Evolutionary conservation across 805 yeast species (phyloP).

Genomic region (Metschnikowia lachancei): DNA sequence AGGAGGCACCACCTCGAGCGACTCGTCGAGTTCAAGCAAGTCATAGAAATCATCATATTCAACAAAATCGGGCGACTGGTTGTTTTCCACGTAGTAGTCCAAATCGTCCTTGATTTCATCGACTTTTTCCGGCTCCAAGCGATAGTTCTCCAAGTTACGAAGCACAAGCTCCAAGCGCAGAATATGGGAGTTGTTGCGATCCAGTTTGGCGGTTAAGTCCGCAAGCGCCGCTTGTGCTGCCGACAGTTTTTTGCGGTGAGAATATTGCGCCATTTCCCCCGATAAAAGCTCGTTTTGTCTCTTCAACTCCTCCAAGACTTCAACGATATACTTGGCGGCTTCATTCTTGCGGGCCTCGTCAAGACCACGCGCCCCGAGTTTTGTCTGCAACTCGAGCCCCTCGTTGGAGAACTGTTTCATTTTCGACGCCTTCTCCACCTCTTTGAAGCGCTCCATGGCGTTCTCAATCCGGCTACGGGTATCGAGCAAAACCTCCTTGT

Average conservation of each 20-base stretch:
- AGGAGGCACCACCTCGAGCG: conserved; percentile 5
- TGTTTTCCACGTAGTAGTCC: conserved; percentile 88
- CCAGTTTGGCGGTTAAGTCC: conserved; percentile 60
- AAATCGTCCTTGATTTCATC: conserved; percentile 83
- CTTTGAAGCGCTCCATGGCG: conserved; percentile 95
- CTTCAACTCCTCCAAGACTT: conserved; percentile 73
- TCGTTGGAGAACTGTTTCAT: conserved; percentile 93
- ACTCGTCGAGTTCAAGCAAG: conserved; percentile 66
- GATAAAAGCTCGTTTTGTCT: conserved; percentile 79
- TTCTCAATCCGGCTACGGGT: conserved; percentile 72
- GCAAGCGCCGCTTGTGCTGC: conserved; percentile 59
- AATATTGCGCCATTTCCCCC: conserved; percentile 50
- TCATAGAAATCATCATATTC: conserved; percentile 94
- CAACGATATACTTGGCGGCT: conserved; percentile 64
- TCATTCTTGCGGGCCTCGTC: conserved; percentile 77
- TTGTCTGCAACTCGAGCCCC: conserved; percentile 77
- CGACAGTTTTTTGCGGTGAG: conserved; percentile 50
- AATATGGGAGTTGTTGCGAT: conserved; percentile 77
- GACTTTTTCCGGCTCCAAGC: conserved; percentile 71
- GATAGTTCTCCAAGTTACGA: conserved; percentile 68
- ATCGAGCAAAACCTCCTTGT: conserved; percentile 46
- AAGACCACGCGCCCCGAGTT: conserved; percentile 22
- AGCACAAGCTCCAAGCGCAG: conserved; percentile 74
- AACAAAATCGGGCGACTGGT: conserved; percentile 87
- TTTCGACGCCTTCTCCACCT: conserved; percentile 88